phyloP scores from a whole-genome alignment of 2,329 filamentous ascomycete species.

The Onygenales sp. region DNA sequence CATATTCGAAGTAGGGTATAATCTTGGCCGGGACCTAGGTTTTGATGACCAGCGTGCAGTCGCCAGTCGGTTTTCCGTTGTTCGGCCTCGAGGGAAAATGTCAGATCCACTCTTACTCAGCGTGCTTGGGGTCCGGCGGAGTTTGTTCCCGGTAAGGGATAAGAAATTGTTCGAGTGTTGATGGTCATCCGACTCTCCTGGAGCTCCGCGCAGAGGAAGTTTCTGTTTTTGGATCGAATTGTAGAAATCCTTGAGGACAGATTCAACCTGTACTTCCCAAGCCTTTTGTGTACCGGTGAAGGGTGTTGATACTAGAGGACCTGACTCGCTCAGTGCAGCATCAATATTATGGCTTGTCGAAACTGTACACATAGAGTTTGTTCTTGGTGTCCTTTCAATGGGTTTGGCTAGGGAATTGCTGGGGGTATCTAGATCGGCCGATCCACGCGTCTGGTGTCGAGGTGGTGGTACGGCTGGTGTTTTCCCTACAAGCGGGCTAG shows the following conservation, averaged over 20 bases:
- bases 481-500: neutral
- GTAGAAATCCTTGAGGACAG: conserved; percentile 88
- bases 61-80: conserved; percentile 53
- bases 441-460: conserved; percentile 10
- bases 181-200: conserved; percentile 32
- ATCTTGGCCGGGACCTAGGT: conserved; percentile 67
- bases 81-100: conserved; percentile 57
- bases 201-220: conserved; percentile 74
- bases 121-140: conserved; percentile 81
- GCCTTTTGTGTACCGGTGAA: conserved; percentile 66
- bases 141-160: conserved; percentile 55
- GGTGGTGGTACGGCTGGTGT: conserved; percentile 3
- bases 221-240: conserved; percentile 76
- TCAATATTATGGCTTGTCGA: conserved; percentile 26
- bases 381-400: conserved; percentile 18
- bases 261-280: conserved; percentile 85
- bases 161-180: conserved; percentile 52
- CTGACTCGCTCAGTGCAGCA: conserved; percentile 47
- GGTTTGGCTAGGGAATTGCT: conserved; percentile 10
- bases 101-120: conserved; percentile 91
- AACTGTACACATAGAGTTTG: conserved; percentile 17
- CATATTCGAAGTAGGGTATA: conserved; percentile 69
- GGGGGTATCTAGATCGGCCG: conserved; percentile 13
- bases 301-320: conserved; percentile 66
- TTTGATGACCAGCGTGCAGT: conserved; percentile 74